Evolutionary conservation across 2,329 filamentous ascomycete genomes (phyloP).

Genomic region (Ascochyta viciae-villosae): DNA sequence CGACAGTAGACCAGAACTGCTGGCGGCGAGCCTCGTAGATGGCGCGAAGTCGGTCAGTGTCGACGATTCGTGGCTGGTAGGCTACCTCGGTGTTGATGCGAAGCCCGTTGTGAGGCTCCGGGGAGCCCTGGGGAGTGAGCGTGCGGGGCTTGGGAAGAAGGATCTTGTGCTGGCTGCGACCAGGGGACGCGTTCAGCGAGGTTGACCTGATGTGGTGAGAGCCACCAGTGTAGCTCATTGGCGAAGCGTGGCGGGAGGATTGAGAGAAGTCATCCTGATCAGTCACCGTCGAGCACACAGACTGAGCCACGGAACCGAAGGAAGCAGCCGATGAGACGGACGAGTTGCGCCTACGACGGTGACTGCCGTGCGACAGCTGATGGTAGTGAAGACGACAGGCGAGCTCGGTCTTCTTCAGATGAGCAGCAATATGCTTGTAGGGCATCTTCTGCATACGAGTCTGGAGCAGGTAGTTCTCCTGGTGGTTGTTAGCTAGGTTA

Average conservation of each 20-base stretch:
- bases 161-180: slow-evolving; percentile 59
- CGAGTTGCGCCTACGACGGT: slow-evolving; percentile 77
- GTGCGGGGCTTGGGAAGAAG: slow-evolving; percentile 70
- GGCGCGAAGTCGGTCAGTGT: slow-evolving; percentile 71
- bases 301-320: slow-evolving; percentile 45
- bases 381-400: slow-evolving; percentile 89
- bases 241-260: slow-evolving; percentile 50
- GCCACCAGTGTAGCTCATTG: slow-evolving; percentile 52
- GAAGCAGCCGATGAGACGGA: slow-evolving; percentile 68
- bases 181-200: slow-evolving; percentile 58
- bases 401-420: slow-evolving; percentile 86
- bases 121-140: slow-evolving; percentile 49
- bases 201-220: slow-evolving; percentile 45
- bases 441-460: slow-evolving; percentile 88
- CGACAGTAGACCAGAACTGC: slow-evolving; percentile 76
- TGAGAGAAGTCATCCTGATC: slow-evolving; percentile 48
- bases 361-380: slow-evolving; percentile 81
- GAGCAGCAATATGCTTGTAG: slow-evolving; percentile 86
- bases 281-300: slow-evolving; percentile 49
- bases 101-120: slow-evolving; percentile 49
- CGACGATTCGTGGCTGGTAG: slow-evolving; percentile 59
- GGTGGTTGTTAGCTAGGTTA: slow-evolving; percentile 27
- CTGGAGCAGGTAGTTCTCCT: slow-evolving; percentile 85
- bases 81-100: slow-evolving; percentile 56
- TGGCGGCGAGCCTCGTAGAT: slow-evolving; percentile 74